phyloP scores from a whole-genome alignment of 768 basidiomycete genomes.

The Suillus lakei region DNA sequence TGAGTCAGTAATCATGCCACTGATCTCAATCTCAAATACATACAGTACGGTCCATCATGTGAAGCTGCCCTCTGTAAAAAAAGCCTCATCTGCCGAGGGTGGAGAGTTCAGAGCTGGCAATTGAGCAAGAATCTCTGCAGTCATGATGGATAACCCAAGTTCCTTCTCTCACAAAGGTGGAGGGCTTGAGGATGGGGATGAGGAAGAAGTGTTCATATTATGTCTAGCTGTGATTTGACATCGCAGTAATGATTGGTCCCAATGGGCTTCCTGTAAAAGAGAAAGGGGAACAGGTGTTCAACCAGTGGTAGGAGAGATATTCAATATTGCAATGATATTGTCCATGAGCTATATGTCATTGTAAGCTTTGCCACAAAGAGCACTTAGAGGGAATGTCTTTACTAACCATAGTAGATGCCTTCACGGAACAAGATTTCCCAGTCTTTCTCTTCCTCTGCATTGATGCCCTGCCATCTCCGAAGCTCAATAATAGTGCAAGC shows the following conservation, averaged over 20 bases:
- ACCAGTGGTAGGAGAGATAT: conserved; percentile 70
- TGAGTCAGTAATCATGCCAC: conserved; percentile 20
- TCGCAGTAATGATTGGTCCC: conserved; percentile 74
- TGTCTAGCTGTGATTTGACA: conserved; percentile 56
- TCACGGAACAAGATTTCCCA: conserved; percentile 75
- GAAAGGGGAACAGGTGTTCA: conserved; percentile 69
- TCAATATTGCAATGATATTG: conserved; percentile 74
- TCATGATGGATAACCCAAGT: conserved; percentile 63
- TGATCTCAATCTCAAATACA: conserved; percentile 7
- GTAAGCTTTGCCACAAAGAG: conserved; percentile 6
- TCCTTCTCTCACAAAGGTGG: conserved; percentile 55
- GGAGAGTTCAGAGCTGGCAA: conserved; percentile 28
- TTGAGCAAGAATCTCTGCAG: conserved; percentile 52
- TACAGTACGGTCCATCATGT: conserved; percentile 11
- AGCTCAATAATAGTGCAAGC: conserved; percentile 79
- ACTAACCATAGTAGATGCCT: conserved; percentile 89
- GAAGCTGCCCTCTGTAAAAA: too few species aligned
- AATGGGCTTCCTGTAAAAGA: conserved; percentile 77
- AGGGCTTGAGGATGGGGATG: conserved; percentile 41
- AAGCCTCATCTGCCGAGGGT: conserved; percentile 16
- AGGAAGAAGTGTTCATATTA: conserved; percentile 11
- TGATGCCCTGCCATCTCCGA: conserved; percentile 57
- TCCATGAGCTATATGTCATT: conserved; percentile 67
- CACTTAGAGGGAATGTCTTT: conserved; percentile 19
- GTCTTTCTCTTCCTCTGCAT: conserved; percentile 68